These are phyloP conservation scores for Lepidium sativum DNA, from an alignment of 345 rosid species.

Conservation along the genomic window DNA sequence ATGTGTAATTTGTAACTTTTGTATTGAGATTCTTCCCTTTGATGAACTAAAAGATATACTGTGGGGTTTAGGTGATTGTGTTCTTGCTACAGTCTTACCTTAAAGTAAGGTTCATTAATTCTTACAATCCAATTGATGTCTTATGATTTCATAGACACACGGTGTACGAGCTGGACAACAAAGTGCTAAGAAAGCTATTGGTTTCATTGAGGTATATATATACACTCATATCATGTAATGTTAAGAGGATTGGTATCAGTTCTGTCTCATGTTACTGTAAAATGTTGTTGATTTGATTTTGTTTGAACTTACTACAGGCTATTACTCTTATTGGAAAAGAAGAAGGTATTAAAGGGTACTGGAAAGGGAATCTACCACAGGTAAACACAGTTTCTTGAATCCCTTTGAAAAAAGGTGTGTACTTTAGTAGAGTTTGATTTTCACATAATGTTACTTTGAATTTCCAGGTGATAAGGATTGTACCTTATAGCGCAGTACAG, in stretches of 20 bases:
- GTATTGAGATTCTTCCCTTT: background rate
- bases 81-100: background rate
- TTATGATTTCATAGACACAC: slow-evolving; percentile 51
- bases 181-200: slow-evolving; percentile 74
- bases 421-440: background rate
- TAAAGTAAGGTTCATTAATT: background rate
- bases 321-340: slow-evolving; percentile 65
- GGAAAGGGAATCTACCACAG: slow-evolving; percentile 99
- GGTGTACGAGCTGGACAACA: slow-evolving; percentile 77
- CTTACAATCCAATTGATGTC: background rate
- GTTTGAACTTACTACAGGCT: slow-evolving; percentile 44
- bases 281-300: background rate
- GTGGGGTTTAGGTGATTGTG: background rate
- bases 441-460: slow-evolving; percentile 11
- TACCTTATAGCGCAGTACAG: slow-evolving; percentile 95
- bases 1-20: background rate
- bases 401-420: background rate
- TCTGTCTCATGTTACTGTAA: background rate
- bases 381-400: slow-evolving; percentile 27
- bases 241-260: background rate
- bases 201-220: slow-evolving; percentile 71
- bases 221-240: background rate
- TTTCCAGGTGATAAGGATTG: slow-evolving; percentile 73
- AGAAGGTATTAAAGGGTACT: slow-evolving; percentile 89
- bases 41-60: background rate